Percentiles rank a stretch among this genome's conserved stretches.
Evolutionary conservation across 2,329 filamentous ascomycete genomes (phyloP).

Genomic region (Alternaria rosae): DNA sequence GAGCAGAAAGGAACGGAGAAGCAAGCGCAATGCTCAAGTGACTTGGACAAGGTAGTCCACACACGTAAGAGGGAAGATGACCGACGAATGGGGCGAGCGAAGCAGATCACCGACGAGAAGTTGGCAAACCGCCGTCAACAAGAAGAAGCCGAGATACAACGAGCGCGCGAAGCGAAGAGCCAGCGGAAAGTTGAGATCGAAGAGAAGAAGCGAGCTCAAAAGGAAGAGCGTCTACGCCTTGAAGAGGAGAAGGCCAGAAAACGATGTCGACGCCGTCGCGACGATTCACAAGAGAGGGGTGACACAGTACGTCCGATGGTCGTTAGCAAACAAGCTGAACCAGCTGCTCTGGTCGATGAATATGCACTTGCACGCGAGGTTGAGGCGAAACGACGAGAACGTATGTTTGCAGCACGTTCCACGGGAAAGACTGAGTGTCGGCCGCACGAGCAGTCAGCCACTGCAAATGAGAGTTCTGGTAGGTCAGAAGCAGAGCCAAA

Average conservation of each 20-base stretch:
- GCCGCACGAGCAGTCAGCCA: not conserved
- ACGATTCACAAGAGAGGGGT: not conserved
- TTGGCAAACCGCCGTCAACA: not conserved
- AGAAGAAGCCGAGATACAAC: not conserved
- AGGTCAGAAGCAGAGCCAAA: not conserved
- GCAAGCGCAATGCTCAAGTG: not conserved
- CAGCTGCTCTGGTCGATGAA: not conserved
- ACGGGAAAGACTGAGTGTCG: not conserved
- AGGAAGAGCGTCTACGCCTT: not conserved
- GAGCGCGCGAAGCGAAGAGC: not conserved
- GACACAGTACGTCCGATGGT: not conserved
- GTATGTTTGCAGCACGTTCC: not conserved
- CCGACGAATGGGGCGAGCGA: not conserved
- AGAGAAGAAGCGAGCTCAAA: not conserved
- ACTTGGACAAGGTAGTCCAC: not conserved
- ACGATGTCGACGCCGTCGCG: not conserved
- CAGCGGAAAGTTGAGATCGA: not conserved
- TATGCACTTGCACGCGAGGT: not conserved
- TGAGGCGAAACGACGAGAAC: not conserved
- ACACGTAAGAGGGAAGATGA: not conserved
- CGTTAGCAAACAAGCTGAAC: not conserved
- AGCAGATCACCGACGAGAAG: not conserved
- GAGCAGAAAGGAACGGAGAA: not conserved
- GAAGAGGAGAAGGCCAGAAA: not conserved
- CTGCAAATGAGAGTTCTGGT: rapidly evolving